These are phyloP conservation scores for Schwanniomyces etchellsii DNA, from an alignment of 1,139 yeast species.

Conservation along the genomic window DNA sequence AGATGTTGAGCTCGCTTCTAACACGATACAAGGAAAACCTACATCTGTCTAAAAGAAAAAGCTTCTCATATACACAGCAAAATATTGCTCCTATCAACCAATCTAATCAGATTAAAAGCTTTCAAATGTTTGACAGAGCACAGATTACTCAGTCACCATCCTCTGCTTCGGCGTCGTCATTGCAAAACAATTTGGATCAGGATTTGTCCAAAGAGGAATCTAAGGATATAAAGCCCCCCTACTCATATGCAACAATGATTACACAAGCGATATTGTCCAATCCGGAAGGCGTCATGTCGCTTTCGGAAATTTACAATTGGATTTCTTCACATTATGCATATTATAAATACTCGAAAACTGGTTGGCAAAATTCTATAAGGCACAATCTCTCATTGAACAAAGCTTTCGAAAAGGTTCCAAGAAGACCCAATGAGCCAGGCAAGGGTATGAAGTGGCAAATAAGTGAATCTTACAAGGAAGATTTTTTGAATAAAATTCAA, in stretches of 20 bases:
- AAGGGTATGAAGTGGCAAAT: slow-evolving; percentile 99
- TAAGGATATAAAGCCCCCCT: slow-evolving; percentile 93
- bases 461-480: slow-evolving; percentile 75
- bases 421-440: slow-evolving; percentile 95
- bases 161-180: slow-evolving; percentile 34
- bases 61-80: slow-evolving; percentile 15
- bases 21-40: slow-evolving; percentile 24
- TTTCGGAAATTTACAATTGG: slow-evolving; percentile 91
- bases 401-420: slow-evolving; percentile 85
- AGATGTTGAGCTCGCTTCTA: slow-evolving; percentile 39
- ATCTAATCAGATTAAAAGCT: slow-evolving; percentile 30
- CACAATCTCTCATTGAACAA: slow-evolving; percentile 55
- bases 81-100: slow-evolving; percentile 8
- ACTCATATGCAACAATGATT: slow-evolving; percentile 95
- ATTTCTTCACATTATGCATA: slow-evolving; percentile 83
- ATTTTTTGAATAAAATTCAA: slow-evolving; percentile 72
- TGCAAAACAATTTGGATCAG: slow-evolving; percentile 49
- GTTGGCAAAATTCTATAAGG: slow-evolving; percentile 64
- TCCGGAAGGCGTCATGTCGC: slow-evolving; percentile 79
- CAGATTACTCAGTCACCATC: slow-evolving; percentile 35
- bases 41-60: slow-evolving; percentile 13
- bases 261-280: slow-evolving; percentile 93
- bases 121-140: slow-evolving; percentile 50
- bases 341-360: slow-evolving; percentile 88
- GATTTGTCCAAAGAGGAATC: slow-evolving; percentile 87